Conservation (phyloP, 2,329 filamentous ascomycete genomes). For the Aspergillus transmontanensis region DNA sequence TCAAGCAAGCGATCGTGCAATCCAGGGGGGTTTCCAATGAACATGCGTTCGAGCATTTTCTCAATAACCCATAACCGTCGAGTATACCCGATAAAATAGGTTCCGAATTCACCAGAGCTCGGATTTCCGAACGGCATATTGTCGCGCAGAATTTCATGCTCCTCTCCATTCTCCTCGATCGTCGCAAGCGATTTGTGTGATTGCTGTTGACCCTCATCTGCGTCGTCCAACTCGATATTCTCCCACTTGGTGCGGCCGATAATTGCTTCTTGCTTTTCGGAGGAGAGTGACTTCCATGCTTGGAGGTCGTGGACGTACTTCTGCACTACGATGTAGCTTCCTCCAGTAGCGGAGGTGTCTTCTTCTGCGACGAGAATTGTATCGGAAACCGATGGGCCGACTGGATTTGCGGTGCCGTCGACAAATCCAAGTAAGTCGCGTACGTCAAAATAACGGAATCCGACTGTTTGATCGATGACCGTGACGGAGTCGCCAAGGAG, state of each 20-base stretch:
- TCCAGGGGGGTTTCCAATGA: slow-evolving; percentile 56
- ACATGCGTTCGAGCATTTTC: slow-evolving; percentile 62
- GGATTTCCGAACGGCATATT: slow-evolving; percentile 65
- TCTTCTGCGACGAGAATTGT: slow-evolving; percentile 49
- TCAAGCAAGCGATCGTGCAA: slow-evolving; percentile 59
- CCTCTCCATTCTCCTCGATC: slow-evolving; percentile 54
- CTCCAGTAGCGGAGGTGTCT: slow-evolving; percentile 47
- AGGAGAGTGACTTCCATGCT: slow-evolving; percentile 50
- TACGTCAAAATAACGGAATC: slow-evolving; percentile 63
- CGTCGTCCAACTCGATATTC: slow-evolving; percentile 60
- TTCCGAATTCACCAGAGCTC: slow-evolving; percentile 55
- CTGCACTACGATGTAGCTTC: slow-evolving; percentile 62
- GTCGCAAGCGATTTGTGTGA: slow-evolving; percentile 60
- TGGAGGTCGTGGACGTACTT: slow-evolving; percentile 60
- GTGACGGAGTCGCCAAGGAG: slow-evolving; percentile 50
- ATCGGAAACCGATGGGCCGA: slow-evolving; percentile 47
- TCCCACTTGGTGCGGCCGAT: slow-evolving; percentile 62
- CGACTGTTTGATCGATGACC: slow-evolving; percentile 56
- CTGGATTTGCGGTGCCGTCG: slow-evolving; percentile 62
- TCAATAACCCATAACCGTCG: slow-evolving; percentile 58
- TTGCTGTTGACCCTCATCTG: slow-evolving; percentile 45
- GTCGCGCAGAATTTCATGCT: slow-evolving; percentile 58
- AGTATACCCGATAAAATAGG: slow-evolving; percentile 62
- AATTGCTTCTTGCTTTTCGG: slow-evolving; percentile 58
- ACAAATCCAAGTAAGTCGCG: slow-evolving; percentile 63